These are phyloP conservation scores for Mycena floridula DNA, from an alignment of 768 basidiomycete species.

Conservation along the genomic window DNA sequence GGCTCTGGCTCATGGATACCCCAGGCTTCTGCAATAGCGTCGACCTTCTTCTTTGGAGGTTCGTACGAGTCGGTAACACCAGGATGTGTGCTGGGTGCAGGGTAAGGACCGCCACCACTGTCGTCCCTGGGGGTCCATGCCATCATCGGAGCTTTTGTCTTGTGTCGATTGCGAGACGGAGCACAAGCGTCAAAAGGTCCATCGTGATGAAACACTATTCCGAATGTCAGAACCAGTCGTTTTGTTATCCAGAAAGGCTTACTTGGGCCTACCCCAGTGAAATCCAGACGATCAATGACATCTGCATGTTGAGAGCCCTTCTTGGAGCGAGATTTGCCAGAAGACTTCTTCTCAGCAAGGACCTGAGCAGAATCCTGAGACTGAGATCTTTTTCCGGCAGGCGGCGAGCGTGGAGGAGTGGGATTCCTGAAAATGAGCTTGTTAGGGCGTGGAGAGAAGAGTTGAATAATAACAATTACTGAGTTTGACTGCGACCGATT, in stretches of 20 bases:
- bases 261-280: constrained; percentile 81
- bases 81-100: constrained; percentile 40
- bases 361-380: constrained; percentile 38
- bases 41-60: constrained; percentile 78
- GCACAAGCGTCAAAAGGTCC: constrained; percentile 91
- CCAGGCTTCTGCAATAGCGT: constrained; percentile 90
- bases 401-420: constrained; percentile 21
- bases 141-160: constrained; percentile 74
- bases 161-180: constrained; percentile 80
- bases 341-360: constrained; percentile 30
- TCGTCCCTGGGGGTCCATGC: constrained; percentile 53
- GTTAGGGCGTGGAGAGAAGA: constrained; percentile 5
- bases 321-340: constrained; percentile 50
- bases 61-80: constrained; percentile 46
- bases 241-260: constrained; percentile 20
- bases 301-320: constrained; percentile 82
- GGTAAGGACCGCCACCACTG: constrained; percentile 43
- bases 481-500: constrained; percentile 45
- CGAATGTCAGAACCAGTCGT: constrained; percentile 13
- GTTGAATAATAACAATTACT: constrained; percentile 30
- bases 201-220: constrained; percentile 84
- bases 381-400: constrained; percentile 33
- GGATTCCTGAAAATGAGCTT: constrained; percentile 10
- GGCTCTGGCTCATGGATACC: constrained; percentile 91
- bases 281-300: constrained; percentile 86